phyloP scores from a whole-genome alignment of 2,329 filamentous ascomycete genomes.

The Ascochyta lentis region DNA sequence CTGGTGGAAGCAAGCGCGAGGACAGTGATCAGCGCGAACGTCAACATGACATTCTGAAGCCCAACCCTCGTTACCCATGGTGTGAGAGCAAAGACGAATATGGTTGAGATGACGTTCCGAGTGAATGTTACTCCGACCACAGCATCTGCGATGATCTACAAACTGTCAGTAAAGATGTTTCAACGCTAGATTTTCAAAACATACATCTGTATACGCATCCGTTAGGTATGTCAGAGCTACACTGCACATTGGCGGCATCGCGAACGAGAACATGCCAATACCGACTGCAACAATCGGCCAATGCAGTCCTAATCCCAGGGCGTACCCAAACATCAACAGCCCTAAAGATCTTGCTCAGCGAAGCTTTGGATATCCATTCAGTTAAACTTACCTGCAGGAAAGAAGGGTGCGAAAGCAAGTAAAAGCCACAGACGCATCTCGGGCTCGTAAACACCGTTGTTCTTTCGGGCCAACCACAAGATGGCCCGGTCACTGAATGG shows the following conservation, averaged over 20 bases:
- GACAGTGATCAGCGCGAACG: slow-evolving; percentile 14
- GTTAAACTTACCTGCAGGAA: too few relatives aligned
- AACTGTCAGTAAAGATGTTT: neutral
- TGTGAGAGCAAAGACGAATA: slow-evolving; percentile 56
- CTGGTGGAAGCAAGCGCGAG: slow-evolving; percentile 10
- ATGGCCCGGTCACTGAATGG: too few relatives aligned
- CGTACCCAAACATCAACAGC: too few relatives aligned
- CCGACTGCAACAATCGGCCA: slow-evolving; percentile 19
- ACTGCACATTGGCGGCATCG: slow-evolving; percentile 18
- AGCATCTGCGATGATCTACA: slow-evolving; percentile 54
- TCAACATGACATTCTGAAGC: slow-evolving; percentile 19
- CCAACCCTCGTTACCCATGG: slow-evolving; percentile 46
- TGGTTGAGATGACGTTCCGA: slow-evolving; percentile 54
- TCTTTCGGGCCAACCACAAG: too few relatives aligned
- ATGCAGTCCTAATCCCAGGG: too few relatives aligned
- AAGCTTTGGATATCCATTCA: too few relatives aligned
- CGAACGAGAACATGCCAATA: slow-evolving; percentile 14
- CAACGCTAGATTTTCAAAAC: neutral
- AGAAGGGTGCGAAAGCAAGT: too few relatives aligned
- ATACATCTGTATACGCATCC: slow-evolving; percentile 37
- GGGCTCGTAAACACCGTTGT: too few relatives aligned
- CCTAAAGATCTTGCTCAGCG: too few relatives aligned
- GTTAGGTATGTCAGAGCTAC: slow-evolving; percentile 50
- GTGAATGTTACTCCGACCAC: slow-evolving; percentile 55
- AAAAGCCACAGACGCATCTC: too few relatives aligned